A percentile compares a stretch with the other conserved stretches of the same genome.
Conservation (phyloP, 306 rosid genomes). For the Glycine latifolia region DNA sequence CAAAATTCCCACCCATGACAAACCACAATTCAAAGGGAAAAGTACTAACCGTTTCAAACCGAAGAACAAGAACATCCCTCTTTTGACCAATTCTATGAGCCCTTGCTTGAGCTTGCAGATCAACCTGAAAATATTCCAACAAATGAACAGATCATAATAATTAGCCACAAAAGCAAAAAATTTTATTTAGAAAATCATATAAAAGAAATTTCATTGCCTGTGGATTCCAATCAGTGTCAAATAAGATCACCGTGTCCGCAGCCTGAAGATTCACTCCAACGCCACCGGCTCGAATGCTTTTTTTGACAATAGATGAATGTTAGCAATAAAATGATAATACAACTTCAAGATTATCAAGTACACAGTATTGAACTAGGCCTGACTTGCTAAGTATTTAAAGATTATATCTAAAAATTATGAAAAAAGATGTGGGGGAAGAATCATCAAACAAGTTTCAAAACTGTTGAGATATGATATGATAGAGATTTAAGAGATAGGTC, state of each 20-base stretch:
- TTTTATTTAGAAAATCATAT: slow-evolving; percentile 25
- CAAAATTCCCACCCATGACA: slow-evolving; percentile 21
- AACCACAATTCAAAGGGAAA: slow-evolving; percentile 31
- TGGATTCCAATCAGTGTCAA: slow-evolving; percentile 99
- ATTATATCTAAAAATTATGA: slow-evolving; percentile 20
- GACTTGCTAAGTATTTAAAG: slow-evolving; percentile 18
- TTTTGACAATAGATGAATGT: slow-evolving; percentile 39
- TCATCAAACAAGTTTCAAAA: neutral
- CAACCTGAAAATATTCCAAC: slow-evolving; percentile 75
- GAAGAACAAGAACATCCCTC: slow-evolving; percentile 98
- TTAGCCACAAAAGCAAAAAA: slow-evolving; percentile 41
- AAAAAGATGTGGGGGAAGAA: neutral
- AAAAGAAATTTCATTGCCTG: slow-evolving; percentile 65
- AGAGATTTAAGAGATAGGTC: too few species aligned
- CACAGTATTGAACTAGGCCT: slow-evolving; percentile 2
- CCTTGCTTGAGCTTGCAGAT: slow-evolving; percentile 99
- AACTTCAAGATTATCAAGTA: slow-evolving; percentile 9
- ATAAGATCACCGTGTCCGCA: slow-evolving; percentile 97
- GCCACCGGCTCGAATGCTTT: slow-evolving; percentile 99
- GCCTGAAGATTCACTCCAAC: slow-evolving; percentile 99
- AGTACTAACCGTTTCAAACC: slow-evolving; percentile 91
- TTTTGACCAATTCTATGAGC: slow-evolving; percentile 99
- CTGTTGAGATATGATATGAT: too few species aligned
- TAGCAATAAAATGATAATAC: slow-evolving; percentile 52
- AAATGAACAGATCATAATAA: slow-evolving; percentile 32